A percentile compares a stretch with the other conserved stretches of the same genome.
Conservation (phyloP, 352 stramenopile species). For the Phytopythium aichiense region DNA sequence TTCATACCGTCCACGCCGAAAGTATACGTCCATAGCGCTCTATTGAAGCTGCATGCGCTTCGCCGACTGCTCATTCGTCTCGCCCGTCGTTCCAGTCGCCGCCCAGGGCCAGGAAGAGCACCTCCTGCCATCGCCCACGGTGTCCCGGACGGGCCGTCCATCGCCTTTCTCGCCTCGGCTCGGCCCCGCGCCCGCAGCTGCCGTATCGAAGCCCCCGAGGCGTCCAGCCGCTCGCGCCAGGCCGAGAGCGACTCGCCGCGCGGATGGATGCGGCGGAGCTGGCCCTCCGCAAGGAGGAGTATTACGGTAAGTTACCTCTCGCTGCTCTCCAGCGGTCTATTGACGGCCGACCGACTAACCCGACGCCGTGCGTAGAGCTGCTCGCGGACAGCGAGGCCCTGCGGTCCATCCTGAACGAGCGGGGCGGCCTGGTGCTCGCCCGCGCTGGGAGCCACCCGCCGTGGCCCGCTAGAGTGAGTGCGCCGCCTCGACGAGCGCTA, state of each 20-base stretch:
- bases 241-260: neutral
- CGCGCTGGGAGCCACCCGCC: constrained; percentile 76
- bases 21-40: too few relatives aligned
- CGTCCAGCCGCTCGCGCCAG: neutral
- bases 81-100: too few relatives aligned
- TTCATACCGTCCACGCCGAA: too few relatives aligned
- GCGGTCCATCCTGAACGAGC: constrained; percentile 67
- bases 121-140: too few relatives aligned
- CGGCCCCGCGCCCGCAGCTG: too few relatives aligned
- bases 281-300: constrained; percentile 43
- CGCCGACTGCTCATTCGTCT: too few relatives aligned
- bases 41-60: too few relatives aligned
- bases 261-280: constrained; percentile 35
- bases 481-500: neutral
- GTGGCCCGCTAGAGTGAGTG: constrained; percentile 71
- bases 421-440: constrained; percentile 71
- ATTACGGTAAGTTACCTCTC: constrained; percentile 29
- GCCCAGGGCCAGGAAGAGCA: too few relatives aligned
- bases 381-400: constrained; percentile 59
- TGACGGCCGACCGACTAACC: neutral
- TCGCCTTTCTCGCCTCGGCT: too few relatives aligned
- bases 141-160: too few relatives aligned
- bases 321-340: neutral
- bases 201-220: neutral
- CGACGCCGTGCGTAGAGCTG: constrained; percentile 27